Base-by-base conservation (phyloP, 805 yeast species). In the Lipomyces chichibuensis region DNA sequence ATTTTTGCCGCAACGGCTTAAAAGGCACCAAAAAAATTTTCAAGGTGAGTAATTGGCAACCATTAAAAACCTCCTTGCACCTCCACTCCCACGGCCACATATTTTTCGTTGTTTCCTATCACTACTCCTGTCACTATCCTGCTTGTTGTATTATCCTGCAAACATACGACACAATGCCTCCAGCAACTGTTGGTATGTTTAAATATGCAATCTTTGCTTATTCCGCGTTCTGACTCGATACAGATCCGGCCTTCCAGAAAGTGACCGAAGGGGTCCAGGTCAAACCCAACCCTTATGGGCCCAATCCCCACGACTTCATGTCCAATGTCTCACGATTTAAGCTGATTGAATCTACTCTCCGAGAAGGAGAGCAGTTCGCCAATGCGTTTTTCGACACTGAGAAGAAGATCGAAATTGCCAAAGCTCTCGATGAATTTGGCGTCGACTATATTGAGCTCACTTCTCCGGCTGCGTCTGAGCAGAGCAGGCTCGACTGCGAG, bases 351-450 rank as follows among this genome's bases (percentile, higher is more conserved):
- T 91, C 97, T 46, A 94, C 99, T 3, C 84, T 94, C 66, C 87
- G 99, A 83, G 99, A 94, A 82, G 99, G 99, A 79, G 99, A 94
- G 81, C 99, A 94, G 81, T 94, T 94, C 77, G 98, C 98, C 76
- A 94, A 94, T 77, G 97, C 99, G 3, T 95, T 94, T 80, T 94
- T 94, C 83, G 82, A 87, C 74, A 91, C 97, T 23, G 98, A 91
- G 78, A 94, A 91, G 84, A 94, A 94, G 83, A 92, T 94, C 73
- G 97, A 93, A 81, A 94, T 94, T 71, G 99, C 99, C 75, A 92
- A 88, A 83, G 98, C 98, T 3, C 83, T 94, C 67, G 98, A 94
- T 80, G 98, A 93, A 75, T 94, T 94, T 76, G 99, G 99, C 74
- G 99, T 93, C 60, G 99, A 94, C 81, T 94, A 95, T 83, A 95